These are phyloP conservation scores for Pseudogymnoascus sp. DNA, from an alignment of 2,329 filamentous ascomycete species.

Conservation along the genomic window DNA sequence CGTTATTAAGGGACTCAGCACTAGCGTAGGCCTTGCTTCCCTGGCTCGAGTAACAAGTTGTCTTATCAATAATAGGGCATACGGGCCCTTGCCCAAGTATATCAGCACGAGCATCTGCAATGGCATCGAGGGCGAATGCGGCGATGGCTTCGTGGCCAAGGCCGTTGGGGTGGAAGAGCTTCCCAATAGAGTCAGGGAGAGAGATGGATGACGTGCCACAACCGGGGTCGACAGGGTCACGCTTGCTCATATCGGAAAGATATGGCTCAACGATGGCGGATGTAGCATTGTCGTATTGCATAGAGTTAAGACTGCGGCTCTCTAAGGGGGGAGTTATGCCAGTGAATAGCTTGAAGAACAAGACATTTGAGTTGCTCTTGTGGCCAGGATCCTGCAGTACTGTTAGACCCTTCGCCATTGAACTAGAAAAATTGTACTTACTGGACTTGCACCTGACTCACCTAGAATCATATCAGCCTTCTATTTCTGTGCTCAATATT, in stretches of 20 bases:
- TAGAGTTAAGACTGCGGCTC: not conserved
- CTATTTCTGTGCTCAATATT: too few relatives aligned
- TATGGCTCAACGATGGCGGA: slow-evolving; percentile 7
- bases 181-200: slow-evolving; percentile 25
- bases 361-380: slow-evolving; percentile 23
- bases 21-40: slow-evolving; percentile 19
- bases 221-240: slow-evolving; percentile 21
- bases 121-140: slow-evolving; percentile 18
- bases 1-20: slow-evolving; percentile 18
- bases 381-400: slow-evolving; percentile 18
- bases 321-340: not conserved
- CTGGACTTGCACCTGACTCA: too few relatives aligned
- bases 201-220: slow-evolving; percentile 15
- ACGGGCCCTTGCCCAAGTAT: not conserved
- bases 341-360: slow-evolving; percentile 28
- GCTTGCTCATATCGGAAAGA: not conserved
- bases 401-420: too few relatives aligned
- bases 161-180: slow-evolving; percentile 29
- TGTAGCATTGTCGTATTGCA: slow-evolving; percentile 11
- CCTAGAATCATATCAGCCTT: not conserved
- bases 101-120: not conserved
- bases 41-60: not conserved
- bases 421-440: too few relatives aligned
- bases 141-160: slow-evolving; percentile 24
- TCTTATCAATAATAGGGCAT: not conserved